These are phyloP conservation scores for Penicillium brasilianum DNA, from an alignment of 2,329 filamentous ascomycete species.

Conservation along the genomic window DNA sequence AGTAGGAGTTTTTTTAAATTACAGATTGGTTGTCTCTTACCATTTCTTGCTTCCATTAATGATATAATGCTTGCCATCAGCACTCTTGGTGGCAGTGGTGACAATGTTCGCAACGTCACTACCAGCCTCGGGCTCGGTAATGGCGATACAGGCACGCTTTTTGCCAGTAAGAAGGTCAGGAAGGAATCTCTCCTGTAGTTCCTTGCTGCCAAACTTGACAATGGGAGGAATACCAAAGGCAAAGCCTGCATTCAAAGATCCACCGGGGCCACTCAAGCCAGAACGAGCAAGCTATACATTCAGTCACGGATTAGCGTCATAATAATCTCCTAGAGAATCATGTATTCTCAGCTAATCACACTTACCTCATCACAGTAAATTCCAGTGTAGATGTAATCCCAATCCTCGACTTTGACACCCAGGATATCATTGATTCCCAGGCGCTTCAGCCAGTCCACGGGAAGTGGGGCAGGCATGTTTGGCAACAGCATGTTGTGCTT, in stretches of 20 bases:
- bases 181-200: constrained; percentile 69
- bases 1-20: not conserved
- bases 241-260: constrained; percentile 72
- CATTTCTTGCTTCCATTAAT: constrained; percentile 81
- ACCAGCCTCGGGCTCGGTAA: constrained; percentile 77
- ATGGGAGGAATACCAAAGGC: constrained; percentile 75
- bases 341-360: not conserved
- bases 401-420: constrained; percentile 73
- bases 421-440: constrained; percentile 70
- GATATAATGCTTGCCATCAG: constrained; percentile 70
- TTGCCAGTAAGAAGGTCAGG: constrained; percentile 70
- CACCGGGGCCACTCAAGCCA: constrained; percentile 67
- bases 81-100: constrained; percentile 67
- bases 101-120: constrained; percentile 75
- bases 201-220: constrained; percentile 67
- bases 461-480: constrained; percentile 70
- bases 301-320: not conserved
- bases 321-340: not conserved
- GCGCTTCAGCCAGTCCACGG: constrained; percentile 69
- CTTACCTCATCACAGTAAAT: constrained; percentile 71
- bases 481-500: constrained; percentile 73
- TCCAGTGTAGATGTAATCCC: constrained; percentile 71
- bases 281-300: constrained; percentile 62
- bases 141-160: constrained; percentile 74
- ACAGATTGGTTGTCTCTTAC: constrained; percentile 38